Percentiles rank a stretch among this genome's conserved stretches.
phyloP scores from a whole-genome alignment of 148 eudicot genomes.

The Salicornia ramosissima region DNA sequence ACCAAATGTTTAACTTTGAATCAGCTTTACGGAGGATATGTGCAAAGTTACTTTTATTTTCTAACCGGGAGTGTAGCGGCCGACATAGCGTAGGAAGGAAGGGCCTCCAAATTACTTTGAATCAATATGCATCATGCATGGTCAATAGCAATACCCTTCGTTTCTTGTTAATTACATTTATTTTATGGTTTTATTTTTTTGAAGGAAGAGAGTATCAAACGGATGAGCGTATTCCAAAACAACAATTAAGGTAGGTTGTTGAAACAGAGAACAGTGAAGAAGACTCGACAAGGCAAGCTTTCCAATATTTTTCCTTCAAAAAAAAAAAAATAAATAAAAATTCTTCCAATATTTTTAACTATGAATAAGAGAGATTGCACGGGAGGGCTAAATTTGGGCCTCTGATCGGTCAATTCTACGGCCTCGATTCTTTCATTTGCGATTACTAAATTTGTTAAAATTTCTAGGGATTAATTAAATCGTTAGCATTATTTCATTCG shows the following conservation, averaged over 20 bases:
- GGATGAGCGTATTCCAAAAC: background rate
- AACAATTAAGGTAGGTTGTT: background rate
- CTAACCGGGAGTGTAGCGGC: too few species aligned
- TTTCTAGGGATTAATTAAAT: constrained; percentile 12
- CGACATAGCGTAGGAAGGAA: too few species aligned
- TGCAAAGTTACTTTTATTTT: too few species aligned
- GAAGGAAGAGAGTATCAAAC: too few species aligned
- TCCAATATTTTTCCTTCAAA: background rate
- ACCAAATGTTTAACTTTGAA: too few species aligned
- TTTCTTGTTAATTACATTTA: too few species aligned
- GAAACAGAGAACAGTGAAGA: background rate
- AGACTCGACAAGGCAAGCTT: background rate
- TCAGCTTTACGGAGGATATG: too few species aligned
- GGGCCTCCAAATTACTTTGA: too few species aligned
- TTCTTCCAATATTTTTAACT: background rate
- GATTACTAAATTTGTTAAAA: background rate
- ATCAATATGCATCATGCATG: too few species aligned
- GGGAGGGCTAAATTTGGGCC: constrained; percentile 35
- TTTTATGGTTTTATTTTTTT: too few species aligned
- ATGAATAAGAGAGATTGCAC: constrained; percentile 35
- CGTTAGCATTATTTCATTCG: background rate
- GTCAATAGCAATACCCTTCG: too few species aligned
- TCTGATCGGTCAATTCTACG: constrained; percentile 24
- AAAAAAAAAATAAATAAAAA: background rate
- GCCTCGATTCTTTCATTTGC: constrained; percentile 33